Evolutionary conservation across 2,329 filamentous ascomycete genomes (phyloP).

Genomic region (Fusarium liriodendri): DNA sequence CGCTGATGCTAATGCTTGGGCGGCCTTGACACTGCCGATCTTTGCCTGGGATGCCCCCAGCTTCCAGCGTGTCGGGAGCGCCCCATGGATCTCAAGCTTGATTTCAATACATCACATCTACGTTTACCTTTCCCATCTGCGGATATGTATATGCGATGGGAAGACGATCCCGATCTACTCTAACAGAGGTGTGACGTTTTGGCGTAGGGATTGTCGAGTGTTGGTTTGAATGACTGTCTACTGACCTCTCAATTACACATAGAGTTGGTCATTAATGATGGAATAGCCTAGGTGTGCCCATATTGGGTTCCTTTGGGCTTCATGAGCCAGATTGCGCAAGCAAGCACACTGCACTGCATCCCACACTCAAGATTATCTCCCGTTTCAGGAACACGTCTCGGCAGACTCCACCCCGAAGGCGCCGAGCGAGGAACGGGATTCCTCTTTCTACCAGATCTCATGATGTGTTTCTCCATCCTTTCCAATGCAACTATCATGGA

Average conservation of each 20-base stretch:
- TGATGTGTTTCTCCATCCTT: slow-evolving; percentile 3
- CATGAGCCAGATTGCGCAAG: neutral
- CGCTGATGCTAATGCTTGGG: neutral
- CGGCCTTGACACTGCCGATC: slow-evolving; percentile 4
- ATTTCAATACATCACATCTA: neutral
- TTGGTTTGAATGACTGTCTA: neutral
- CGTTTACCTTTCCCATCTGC: neutral
- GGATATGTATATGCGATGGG: neutral
- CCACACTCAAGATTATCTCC: neutral
- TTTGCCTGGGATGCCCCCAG: slow-evolving; percentile 15
- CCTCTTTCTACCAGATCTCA: slow-evolving; percentile 16
- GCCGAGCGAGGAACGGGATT: slow-evolving; percentile 9
- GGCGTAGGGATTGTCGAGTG: neutral
- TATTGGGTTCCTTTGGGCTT: neutral
- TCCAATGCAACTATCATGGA: neutral
- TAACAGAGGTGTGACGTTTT: neutral
- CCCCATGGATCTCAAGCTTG: neutral
- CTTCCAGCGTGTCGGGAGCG: slow-evolving; percentile 16
- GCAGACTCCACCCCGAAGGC: slow-evolving; percentile 4
- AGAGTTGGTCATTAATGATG: slow-evolving; percentile 1
- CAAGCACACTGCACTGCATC: neutral
- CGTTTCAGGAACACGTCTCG: slow-evolving; percentile 6
- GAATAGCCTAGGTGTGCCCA: neutral
- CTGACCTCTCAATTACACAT: neutral
- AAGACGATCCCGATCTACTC: slow-evolving; percentile 1